These are phyloP conservation scores for Leptographium lundbergii DNA, from an alignment of 2,329 filamentous ascomycete genomes.

Conservation along the genomic window DNA sequence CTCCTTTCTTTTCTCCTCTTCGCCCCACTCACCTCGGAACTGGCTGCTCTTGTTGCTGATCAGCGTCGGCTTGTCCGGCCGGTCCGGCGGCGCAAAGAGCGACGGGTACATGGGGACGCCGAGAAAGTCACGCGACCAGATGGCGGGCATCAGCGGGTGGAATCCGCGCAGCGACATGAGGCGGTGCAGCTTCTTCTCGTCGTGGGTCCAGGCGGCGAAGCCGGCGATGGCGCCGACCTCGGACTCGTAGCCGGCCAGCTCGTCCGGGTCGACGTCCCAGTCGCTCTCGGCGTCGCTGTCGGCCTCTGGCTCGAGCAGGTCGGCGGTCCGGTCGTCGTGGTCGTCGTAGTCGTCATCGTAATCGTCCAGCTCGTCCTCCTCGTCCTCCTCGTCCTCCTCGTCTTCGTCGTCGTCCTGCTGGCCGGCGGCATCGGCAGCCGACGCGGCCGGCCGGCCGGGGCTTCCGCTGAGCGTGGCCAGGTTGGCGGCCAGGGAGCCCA, in stretches of 20 bases:
- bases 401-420: not conserved
- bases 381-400: not conserved
- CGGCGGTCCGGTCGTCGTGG: conserved; percentile 3
- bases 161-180: conserved; percentile 21
- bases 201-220: conserved; percentile 17
- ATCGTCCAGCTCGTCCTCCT: no score
- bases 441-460: not conserved
- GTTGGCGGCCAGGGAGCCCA: not conserved
- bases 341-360: no score
- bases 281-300: conserved; percentile 10
- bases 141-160: conserved; percentile 21
- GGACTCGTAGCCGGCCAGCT: conserved; percentile 11
- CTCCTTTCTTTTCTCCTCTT: no score
- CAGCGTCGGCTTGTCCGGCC: conserved; percentile 12
- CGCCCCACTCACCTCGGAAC: conserved; percentile 16
- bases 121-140: conserved; percentile 19
- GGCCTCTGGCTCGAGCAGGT: conserved; percentile 4
- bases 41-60: conserved; percentile 18
- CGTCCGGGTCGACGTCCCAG: conserved; percentile 11
- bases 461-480: not conserved
- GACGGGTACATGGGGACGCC: conserved; percentile 20
- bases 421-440: not conserved
- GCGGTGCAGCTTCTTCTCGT: conserved; percentile 20
- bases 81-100: conserved; percentile 17
- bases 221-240: conserved; percentile 7